Evolutionary conservation across 225 moss, liverwort and hornwort species (phyloP).

Genomic region (Asterella californica): DNA sequence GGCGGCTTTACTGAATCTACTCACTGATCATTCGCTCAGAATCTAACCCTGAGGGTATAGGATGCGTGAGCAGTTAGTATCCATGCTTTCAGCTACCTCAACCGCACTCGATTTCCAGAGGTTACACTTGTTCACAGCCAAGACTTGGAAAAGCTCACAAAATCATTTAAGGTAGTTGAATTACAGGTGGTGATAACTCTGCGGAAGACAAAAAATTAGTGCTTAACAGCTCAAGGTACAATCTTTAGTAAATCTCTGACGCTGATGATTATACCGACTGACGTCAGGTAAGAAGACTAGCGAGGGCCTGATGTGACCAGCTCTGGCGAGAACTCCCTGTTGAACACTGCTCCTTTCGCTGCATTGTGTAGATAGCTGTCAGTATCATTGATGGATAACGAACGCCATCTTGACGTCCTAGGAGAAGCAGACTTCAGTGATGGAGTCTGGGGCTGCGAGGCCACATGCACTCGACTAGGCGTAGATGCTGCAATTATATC

Average conservation of each 20-base stretch:
- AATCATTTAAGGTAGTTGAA: slow-evolving; percentile 2
- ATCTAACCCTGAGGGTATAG: not conserved
- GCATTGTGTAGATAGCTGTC: slow-evolving; percentile 40
- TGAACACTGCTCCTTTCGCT: slow-evolving; percentile 32
- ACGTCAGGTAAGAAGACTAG: slow-evolving; percentile 4
- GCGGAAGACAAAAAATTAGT: slow-evolving; percentile 17
- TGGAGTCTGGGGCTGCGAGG: slow-evolving; percentile 24
- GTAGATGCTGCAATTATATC: slow-evolving; percentile 30
- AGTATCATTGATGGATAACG: slow-evolving; percentile 48
- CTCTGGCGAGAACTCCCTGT: slow-evolving; percentile 35
- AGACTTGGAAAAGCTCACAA: slow-evolving; percentile 19
- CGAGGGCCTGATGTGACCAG: slow-evolving; percentile 28
- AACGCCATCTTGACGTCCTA: slow-evolving; percentile 47
- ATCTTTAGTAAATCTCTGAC: not conserved
- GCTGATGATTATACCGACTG: not conserved
- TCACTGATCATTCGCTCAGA: slow-evolving; percentile 11
- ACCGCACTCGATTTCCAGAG: not conserved
- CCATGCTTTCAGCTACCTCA: not conserved
- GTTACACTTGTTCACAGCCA: not conserved
- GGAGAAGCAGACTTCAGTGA: slow-evolving; percentile 32
- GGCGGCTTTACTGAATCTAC: not conserved
- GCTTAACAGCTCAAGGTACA: slow-evolving; percentile 1
- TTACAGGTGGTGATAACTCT: slow-evolving; percentile 1
- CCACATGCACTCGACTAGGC: slow-evolving; percentile 25
- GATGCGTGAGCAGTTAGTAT: not conserved